Percentiles rank a stretch among this genome's conserved stretches.
These are phyloP conservation scores for Boletus sp. DNA, from an alignment of 768 basidiomycete species.

Conservation along the genomic window DNA sequence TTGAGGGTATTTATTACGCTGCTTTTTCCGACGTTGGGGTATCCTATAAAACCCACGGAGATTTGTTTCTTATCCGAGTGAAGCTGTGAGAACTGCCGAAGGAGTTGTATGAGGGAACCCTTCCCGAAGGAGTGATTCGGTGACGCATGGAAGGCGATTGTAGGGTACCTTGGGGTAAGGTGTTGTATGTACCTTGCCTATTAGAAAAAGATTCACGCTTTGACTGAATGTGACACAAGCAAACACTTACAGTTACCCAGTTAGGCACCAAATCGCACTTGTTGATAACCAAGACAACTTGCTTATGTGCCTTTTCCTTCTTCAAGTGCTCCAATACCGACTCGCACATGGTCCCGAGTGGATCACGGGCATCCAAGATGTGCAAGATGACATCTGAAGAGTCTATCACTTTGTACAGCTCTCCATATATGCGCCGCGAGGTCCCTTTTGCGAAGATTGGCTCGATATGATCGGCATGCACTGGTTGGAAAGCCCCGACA, in stretches of 20 bases:
- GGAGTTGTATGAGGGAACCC: slow-evolving; percentile 93
- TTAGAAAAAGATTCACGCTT: not conserved
- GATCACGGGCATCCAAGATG: slow-evolving; percentile 93
- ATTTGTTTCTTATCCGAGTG: slow-evolving; percentile 99
- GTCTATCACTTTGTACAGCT: slow-evolving; percentile 98
- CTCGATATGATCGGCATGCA: slow-evolving; percentile 78
- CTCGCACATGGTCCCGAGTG: slow-evolving; percentile 91
- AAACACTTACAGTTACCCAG: slow-evolving; percentile 87
- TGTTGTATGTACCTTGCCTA: slow-evolving; percentile 96
- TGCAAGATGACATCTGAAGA: slow-evolving; percentile 97
- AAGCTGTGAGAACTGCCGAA: slow-evolving; percentile 93
- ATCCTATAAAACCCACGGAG: slow-evolving; percentile 95
- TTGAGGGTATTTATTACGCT: slow-evolving; percentile 98
- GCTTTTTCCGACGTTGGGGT: slow-evolving; percentile 97
- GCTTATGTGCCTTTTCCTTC: slow-evolving; percentile 97
- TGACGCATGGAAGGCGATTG: slow-evolving; percentile 97
- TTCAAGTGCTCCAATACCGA: slow-evolving; percentile 88
- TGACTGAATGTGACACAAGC: not conserved
- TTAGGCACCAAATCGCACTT: slow-evolving; percentile 98
- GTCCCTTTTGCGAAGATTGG: slow-evolving; percentile 96
- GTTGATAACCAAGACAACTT: slow-evolving; percentile 94
- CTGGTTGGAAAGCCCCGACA: slow-evolving; percentile 44
- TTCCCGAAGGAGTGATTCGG: slow-evolving; percentile 99
- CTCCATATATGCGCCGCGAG: slow-evolving; percentile 92
- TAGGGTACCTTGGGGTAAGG: slow-evolving; percentile 90